These are phyloP conservation scores for Wickerhamomyces bovis DNA, from an alignment of 805 yeast species.

Conservation along the genomic window DNA sequence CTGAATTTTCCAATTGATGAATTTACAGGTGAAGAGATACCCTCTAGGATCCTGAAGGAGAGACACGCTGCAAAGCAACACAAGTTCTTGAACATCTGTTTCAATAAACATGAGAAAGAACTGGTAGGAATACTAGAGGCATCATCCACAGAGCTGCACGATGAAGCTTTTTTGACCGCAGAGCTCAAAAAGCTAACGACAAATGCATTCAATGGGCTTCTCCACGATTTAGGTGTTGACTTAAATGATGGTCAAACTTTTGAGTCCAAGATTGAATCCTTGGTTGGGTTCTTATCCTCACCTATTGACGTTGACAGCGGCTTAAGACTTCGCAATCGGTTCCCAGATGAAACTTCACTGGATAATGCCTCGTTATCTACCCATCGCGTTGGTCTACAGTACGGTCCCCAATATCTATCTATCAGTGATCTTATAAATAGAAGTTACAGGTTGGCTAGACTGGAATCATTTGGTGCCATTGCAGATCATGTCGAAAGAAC, in stretches of 20 bases:
- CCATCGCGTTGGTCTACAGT: not conserved
- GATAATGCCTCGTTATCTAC: not conserved
- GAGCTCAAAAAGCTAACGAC: not conserved
- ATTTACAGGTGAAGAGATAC: constrained; percentile 27
- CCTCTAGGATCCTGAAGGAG: constrained; percentile 12
- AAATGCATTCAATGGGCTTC: not conserved
- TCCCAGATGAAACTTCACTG: not conserved
- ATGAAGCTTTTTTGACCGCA: not conserved
- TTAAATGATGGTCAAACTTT: not conserved
- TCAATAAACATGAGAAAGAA: constrained; percentile 13
- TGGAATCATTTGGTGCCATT: constrained; percentile 2
- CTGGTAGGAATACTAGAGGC: constrained; percentile 7
- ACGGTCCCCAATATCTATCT: constrained; percentile 2
- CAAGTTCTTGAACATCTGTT: constrained; percentile 23
- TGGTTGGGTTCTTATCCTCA: not conserved
- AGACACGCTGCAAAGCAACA: constrained; percentile 6
- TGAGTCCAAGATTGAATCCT: not conserved
- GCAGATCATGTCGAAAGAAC: constrained; percentile 9
- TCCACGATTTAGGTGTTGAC: not conserved
- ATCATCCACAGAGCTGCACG: not conserved
- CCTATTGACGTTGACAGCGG: not conserved
- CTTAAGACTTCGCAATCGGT: not conserved
- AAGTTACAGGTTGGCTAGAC: constrained; percentile 2
- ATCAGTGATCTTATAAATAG: constrained; percentile 10
- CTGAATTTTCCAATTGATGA: constrained; percentile 38